phyloP scores from a whole-genome alignment of 2,329 filamentous ascomycete species.

The Exophiala bonariae region DNA sequence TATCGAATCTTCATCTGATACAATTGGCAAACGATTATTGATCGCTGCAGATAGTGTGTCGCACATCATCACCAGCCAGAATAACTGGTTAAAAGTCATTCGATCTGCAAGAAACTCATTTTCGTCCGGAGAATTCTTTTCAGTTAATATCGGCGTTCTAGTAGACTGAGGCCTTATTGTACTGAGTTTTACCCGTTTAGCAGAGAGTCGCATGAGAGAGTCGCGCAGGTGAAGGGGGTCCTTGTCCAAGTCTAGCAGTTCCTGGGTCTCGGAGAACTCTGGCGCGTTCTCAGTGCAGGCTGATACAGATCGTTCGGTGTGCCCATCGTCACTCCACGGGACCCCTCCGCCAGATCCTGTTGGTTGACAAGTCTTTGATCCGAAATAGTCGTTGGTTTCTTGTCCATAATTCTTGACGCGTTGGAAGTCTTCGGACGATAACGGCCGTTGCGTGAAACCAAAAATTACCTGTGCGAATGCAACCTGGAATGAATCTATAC shows the following conservation, averaged over 20 bases:
- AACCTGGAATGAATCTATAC: slow-evolving; percentile 44
- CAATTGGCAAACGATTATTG: slow-evolving; percentile 43
- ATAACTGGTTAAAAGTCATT: slow-evolving; percentile 54
- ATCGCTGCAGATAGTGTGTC: slow-evolving; percentile 59
- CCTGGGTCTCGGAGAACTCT: background rate
- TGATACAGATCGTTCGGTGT: background rate
- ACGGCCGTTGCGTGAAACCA: slow-evolving; percentile 43
- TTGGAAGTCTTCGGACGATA: slow-evolving; percentile 14
- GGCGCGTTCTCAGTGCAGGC: background rate
- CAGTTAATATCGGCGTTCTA: no score
- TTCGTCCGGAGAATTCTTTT: background rate
- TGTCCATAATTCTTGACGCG: background rate
- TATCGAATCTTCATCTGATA: slow-evolving; percentile 49
- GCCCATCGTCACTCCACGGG: background rate
- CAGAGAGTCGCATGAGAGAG: slow-evolving; percentile 9
- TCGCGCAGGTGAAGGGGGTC: slow-evolving; percentile 5
- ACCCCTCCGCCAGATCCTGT: background rate
- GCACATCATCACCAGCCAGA: slow-evolving; percentile 62
- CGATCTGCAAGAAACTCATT: slow-evolving; percentile 29
- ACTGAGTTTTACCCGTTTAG: slow-evolving; percentile 4
- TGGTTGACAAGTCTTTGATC: background rate
- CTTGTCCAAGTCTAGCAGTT: slow-evolving; percentile 8
- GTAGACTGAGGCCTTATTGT: background rate
- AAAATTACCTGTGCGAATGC: slow-evolving; percentile 48
- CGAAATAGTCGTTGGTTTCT: background rate